phyloP scores from a whole-genome alignment of 2,329 filamentous ascomycete species.

The Neoarthrinium moseri region DNA sequence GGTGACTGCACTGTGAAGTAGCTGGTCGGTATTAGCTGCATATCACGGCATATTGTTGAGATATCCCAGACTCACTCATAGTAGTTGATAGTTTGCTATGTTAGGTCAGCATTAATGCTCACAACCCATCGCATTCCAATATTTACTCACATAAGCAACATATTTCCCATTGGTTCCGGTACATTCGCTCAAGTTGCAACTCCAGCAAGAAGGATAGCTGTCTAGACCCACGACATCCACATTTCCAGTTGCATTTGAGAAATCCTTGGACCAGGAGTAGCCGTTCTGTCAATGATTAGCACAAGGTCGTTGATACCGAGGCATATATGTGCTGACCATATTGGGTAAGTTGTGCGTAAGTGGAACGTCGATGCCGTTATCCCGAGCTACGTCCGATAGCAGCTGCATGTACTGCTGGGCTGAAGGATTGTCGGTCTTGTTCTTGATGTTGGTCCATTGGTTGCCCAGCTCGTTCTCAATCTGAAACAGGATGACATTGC shows the following conservation, averaged over 20 bases:
- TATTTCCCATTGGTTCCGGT: slow-evolving; percentile 58
- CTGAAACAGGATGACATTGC: slow-evolving; percentile 54
- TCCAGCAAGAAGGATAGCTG: slow-evolving; percentile 59
- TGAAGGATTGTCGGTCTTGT: slow-evolving; percentile 45
- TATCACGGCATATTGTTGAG: background rate
- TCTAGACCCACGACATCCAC: slow-evolving; percentile 53
- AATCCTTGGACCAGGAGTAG: slow-evolving; percentile 61
- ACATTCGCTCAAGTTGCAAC: slow-evolving; percentile 61
- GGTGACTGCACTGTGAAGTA: slow-evolving; percentile 31
- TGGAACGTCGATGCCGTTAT: slow-evolving; percentile 57
- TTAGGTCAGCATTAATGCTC: background rate
- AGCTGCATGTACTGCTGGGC: slow-evolving; percentile 56
- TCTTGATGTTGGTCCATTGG: slow-evolving; percentile 39
- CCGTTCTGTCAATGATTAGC: slow-evolving; percentile 22
- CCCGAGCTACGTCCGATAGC: slow-evolving; percentile 51
- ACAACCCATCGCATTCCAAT: background rate
- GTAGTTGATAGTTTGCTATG: slow-evolving; percentile 19
- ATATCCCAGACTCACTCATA: slow-evolving; percentile 16
- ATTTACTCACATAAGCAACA: slow-evolving; percentile 48
- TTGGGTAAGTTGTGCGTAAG: slow-evolving; percentile 60
- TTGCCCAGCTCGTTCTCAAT: slow-evolving; percentile 55
- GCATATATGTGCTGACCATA: slow-evolving; percentile 32
- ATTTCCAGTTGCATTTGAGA: slow-evolving; percentile 52
- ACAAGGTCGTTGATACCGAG: too few relatives aligned
- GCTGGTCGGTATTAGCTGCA: slow-evolving; percentile 10